Conservation (phyloP, 2,329 filamentous ascomycete genomes). For the Rhinocladiella mackenziei region DNA sequence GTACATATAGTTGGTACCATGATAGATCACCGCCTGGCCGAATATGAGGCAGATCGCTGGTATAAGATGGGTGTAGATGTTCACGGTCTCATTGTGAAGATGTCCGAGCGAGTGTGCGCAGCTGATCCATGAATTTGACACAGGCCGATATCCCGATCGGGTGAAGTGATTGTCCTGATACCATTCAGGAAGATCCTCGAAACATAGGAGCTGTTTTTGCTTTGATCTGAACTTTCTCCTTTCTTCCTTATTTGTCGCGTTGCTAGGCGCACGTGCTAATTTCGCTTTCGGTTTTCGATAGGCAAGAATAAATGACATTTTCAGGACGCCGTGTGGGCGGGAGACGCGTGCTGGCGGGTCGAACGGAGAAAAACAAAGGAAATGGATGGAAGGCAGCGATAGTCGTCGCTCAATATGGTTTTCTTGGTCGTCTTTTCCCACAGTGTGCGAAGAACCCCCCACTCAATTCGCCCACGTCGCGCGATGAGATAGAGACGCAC, state of each 20-base stretch:
- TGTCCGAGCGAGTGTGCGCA: conserved; percentile 43
- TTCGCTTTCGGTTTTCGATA: conserved; percentile 26
- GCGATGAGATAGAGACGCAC: too few relatives aligned
- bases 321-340: too few relatives aligned
- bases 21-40: conserved; percentile 29
- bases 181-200: conserved; percentile 42
- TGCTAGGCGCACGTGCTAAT: conserved; percentile 17
- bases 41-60: conserved; percentile 40
- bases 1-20: conserved; percentile 34
- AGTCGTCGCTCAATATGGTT: too few relatives aligned
- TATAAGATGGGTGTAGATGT: conserved; percentile 46
- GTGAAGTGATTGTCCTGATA: conserved; percentile 44
- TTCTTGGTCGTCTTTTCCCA: too few relatives aligned
- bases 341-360: too few relatives aligned
- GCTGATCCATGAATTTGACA: conserved; percentile 35
- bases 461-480: too few relatives aligned
- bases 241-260: conserved; percentile 14
- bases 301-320: conserved; percentile 25
- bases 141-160: conserved; percentile 43
- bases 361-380: too few relatives aligned
- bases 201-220: conserved; percentile 30
- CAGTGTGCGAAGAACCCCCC: too few relatives aligned
- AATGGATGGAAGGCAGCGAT: too few relatives aligned
- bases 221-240: conserved; percentile 7
- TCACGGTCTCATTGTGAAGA: conserved; percentile 45